These are phyloP conservation scores for Tetrahymena elliotti DNA, from an alignment of 73 alveolate genomes.

Conservation along the genomic window DNA sequence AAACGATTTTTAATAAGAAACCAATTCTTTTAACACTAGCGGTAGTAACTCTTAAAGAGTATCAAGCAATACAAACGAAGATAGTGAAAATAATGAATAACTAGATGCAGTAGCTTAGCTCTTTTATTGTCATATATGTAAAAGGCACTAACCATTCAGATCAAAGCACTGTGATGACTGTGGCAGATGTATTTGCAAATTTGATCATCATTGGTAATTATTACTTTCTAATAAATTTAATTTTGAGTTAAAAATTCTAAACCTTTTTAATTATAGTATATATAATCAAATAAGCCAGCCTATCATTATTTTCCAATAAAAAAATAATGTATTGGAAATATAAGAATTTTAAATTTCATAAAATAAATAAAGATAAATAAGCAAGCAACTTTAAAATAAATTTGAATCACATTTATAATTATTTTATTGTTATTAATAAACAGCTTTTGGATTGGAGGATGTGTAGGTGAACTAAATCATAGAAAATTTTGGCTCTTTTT, in stretches of 20 bases:
- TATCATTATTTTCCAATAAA: no score
- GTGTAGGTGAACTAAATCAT: conserved; percentile 79
- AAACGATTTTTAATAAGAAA: neutral
- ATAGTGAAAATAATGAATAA: neutral
- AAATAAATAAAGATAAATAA: no score
- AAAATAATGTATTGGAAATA: no score
- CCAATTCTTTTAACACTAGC: neutral
- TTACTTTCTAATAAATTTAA: no score
- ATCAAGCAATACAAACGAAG: neutral
- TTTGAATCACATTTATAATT: no score
- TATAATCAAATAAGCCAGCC: no score
- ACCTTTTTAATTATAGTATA: no score
- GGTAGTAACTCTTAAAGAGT: neutral
- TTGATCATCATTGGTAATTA: conserved; percentile 57
- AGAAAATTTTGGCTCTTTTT: conserved; percentile 59
- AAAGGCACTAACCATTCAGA: conserved; percentile 46
- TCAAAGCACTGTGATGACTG: conserved; percentile 69
- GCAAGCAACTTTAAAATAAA: neutral
- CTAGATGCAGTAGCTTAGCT: neutral
- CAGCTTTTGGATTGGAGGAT: conserved; percentile 78
- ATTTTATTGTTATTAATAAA: neutral
- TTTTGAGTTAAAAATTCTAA: neutral
- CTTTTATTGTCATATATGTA: conserved; percentile 47
- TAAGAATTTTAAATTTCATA: no score
- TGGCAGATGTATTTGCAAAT: conserved; percentile 61